Percentiles rank a stretch among this genome's conserved stretches.
phyloP scores from a whole-genome alignment of 106 monocot species.

The Phalaenopsis aphrodite region DNA sequence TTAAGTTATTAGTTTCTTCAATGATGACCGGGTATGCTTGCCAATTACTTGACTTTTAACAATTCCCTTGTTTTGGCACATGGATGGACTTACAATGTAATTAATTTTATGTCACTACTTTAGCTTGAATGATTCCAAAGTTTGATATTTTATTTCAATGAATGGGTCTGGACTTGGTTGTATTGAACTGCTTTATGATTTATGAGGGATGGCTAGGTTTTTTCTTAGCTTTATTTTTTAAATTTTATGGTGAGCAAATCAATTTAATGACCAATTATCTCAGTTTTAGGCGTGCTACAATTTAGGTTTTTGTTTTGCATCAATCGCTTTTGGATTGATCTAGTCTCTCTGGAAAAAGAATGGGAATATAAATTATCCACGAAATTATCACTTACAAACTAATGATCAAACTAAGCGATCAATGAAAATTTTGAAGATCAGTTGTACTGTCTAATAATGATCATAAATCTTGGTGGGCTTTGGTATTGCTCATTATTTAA shows the following conservation, averaged over 20 bases:
- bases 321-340: too few relatives aligned
- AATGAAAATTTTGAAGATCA: too few relatives aligned
- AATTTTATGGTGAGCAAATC: background rate
- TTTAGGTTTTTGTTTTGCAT: too few relatives aligned
- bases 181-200: background rate
- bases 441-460: too few relatives aligned
- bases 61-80: background rate
- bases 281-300: too few relatives aligned
- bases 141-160: background rate
- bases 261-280: too few relatives aligned
- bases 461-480: too few relatives aligned
- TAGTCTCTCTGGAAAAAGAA: too few relatives aligned
- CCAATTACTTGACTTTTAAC: background rate
- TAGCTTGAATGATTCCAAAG: background rate
- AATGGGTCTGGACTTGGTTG: background rate
- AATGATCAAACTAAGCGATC: too few relatives aligned
- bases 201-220: background rate
- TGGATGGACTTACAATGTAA: background rate
- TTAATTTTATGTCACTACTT: background rate
- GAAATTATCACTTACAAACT: too few relatives aligned
- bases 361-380: too few relatives aligned
- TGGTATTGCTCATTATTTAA: too few relatives aligned
- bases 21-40: slow-evolving; percentile 88
- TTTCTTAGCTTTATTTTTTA: background rate
- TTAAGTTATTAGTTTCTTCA: slow-evolving; percentile 82